Evolutionary conservation across 176 grass and related monocot species (phyloP), one percentile per base, ranked within the genome.

Genomic region (Pontederia crassipes): DNA sequence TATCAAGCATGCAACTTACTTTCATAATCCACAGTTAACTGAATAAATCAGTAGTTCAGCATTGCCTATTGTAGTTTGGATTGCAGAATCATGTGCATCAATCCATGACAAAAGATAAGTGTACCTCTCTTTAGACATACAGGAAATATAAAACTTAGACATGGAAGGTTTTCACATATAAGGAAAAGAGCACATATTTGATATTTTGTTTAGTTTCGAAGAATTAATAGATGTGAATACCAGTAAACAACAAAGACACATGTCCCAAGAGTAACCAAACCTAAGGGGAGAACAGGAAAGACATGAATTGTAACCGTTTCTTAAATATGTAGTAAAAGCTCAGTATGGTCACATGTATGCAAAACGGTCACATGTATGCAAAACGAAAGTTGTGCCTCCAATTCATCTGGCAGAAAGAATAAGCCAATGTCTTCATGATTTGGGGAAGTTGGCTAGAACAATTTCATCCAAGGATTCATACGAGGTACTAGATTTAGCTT

Each of bases 391-490:
- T n/a, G 2, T 77, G 87, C 91, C 77, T 72, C 57, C 71, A 28
- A 49, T 72, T 63, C 71, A 66, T 72, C 79, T 24, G 72, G 68
- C 70, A 90, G 67, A 58, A 73, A 87, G 67, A 59, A 80, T 48
- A 95, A 48, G 75, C 80, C 86, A 62, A 95, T 87, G 77, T 95
- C 91, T 10, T 75, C 9, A 48, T 45, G 52, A 12, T 64, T 55
- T 3, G 91, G 90, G 18, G 78, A 61, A 59, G 67, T 46, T 55
- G 76, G 54, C 71, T 75, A 50, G 69, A 95, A 95, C 7, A 12
- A 68, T 69, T 89, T 81, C 45, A 86, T 80, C 82, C 80, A 95
- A 12, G 76, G 15, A 66, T 62, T 15, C 48, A 54, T 67, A 29
- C 77, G 58, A 58, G 75, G 69, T 62, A 81, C 35, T 61, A 82